Evolutionary conservation across 1,284 basidiomycete species (phyloP).

Genomic region (Apiotrichum domesticum): DNA sequence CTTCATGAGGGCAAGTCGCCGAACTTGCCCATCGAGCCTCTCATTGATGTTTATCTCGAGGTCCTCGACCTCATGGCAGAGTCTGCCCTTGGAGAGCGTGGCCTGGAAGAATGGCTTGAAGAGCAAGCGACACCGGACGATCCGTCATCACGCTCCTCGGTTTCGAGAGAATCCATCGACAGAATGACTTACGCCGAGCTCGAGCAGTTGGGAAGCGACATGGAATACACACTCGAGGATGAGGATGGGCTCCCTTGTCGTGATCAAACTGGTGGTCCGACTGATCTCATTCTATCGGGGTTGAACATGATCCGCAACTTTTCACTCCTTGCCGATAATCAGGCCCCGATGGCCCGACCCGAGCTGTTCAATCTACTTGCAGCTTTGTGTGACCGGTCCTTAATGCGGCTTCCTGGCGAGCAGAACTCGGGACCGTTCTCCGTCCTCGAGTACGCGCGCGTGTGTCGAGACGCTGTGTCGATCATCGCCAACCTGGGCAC

Average conservation of each 20-base stretch:
- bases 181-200: conserved; percentile 76
- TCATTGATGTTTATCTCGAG: conserved; percentile 79
- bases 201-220: conserved; percentile 77
- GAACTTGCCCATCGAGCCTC: conserved; percentile 68
- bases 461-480: conserved; percentile 71
- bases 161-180: conserved; percentile 54
- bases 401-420: conserved; percentile 46
- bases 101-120: conserved; percentile 48
- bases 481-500: conserved; percentile 64
- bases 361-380: conserved; percentile 63
- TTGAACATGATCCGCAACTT: conserved; percentile 83
- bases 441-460: conserved; percentile 61
- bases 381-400: conserved; percentile 55
- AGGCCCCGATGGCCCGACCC: conserved; percentile 58
- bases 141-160: neutral
- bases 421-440: conserved; percentile 52
- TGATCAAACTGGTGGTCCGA: conserved; percentile 29
- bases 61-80: conserved; percentile 81
- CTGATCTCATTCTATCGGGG: conserved; percentile 62
- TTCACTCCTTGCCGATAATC: conserved; percentile 67
- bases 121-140: neutral
- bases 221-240: conserved; percentile 64
- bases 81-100: conserved; percentile 58
- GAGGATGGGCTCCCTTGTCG: conserved; percentile 32
- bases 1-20: conserved; percentile 47